Conservation (phyloP, 345 rosid species). For the Clarkia xantiana region DNA sequence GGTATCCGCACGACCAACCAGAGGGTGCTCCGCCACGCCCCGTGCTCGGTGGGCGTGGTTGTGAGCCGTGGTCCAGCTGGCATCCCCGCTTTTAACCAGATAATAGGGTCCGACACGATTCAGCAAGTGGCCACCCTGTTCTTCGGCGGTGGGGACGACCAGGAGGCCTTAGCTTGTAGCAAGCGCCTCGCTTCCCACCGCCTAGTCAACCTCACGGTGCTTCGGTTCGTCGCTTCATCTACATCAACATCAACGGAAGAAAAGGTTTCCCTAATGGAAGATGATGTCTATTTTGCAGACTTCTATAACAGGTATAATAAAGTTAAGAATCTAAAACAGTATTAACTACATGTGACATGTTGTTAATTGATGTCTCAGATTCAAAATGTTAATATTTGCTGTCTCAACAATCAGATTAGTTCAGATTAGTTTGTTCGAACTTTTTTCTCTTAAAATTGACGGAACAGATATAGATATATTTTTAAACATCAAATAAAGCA, state of each 20-base stretch:
- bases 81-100: constrained; percentile 31
- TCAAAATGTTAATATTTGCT: too few relatives aligned
- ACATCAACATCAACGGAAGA: constrained; percentile 7
- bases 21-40: constrained; percentile 61
- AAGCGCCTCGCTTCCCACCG: constrained; percentile 34
- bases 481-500: too few relatives aligned
- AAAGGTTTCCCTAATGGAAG: constrained; percentile 27
- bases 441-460: too few relatives aligned
- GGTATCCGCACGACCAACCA: constrained; percentile 48
- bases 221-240: constrained; percentile 26
- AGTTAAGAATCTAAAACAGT: too few relatives aligned
- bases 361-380: too few relatives aligned
- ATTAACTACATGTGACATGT: too few relatives aligned
- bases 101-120: constrained; percentile 25
- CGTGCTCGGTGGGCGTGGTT: constrained; percentile 62
- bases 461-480: too few relatives aligned
- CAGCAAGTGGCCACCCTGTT: constrained; percentile 59
- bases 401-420: too few relatives aligned
- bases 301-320: constrained; percentile 50
- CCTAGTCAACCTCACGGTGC: constrained; percentile 37
- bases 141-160: constrained; percentile 84
- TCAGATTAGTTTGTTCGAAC: too few relatives aligned
- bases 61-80: constrained; percentile 61
- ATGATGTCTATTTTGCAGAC: constrained; percentile 37
- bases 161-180: constrained; percentile 74